phyloP scores from a whole-genome alignment of 2,329 filamentous ascomycete species.

The Venturia aucupariae region DNA sequence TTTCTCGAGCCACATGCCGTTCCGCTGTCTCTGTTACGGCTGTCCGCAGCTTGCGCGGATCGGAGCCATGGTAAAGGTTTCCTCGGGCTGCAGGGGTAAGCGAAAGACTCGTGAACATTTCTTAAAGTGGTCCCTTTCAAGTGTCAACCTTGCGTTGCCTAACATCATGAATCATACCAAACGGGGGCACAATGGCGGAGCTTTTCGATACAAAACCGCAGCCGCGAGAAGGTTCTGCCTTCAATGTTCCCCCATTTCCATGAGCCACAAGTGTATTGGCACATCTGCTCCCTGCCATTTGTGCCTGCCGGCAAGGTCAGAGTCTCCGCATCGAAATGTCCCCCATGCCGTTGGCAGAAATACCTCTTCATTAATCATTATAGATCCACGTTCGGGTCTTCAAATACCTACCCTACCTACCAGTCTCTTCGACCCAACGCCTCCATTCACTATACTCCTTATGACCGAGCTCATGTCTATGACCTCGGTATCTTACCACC shows the following conservation, averaged over 20 bases:
- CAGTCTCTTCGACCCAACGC: slow-evolving; percentile 51
- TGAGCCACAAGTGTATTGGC: background rate
- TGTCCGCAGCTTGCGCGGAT: no score
- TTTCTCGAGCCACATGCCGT: no score
- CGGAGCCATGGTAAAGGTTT: no score
- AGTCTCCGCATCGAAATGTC: background rate
- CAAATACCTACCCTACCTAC: background rate
- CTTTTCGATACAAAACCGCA: background rate
- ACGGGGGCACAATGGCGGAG: no score
- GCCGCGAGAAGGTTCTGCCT: background rate
- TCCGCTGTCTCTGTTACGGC: no score
- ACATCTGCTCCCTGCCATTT: background rate
- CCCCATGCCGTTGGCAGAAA: background rate
- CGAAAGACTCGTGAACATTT: no score
- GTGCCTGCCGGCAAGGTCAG: background rate
- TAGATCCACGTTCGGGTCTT: background rate
- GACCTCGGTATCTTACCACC: slow-evolving; percentile 78
- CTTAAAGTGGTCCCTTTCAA: no score
- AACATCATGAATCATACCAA: no score
- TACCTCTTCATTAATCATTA: background rate
- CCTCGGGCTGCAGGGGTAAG: no score
- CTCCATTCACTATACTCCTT: slow-evolving; percentile 71
- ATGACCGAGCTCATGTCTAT: slow-evolving; percentile 63
- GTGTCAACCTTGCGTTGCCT: no score
- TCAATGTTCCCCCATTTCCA: background rate